A percentile compares a stretch with the other conserved stretches of the same genome.
Evolutionary conservation across 768 basidiomycete species (phyloP).

Genomic region (Leucosporidium yakuticum): DNA sequence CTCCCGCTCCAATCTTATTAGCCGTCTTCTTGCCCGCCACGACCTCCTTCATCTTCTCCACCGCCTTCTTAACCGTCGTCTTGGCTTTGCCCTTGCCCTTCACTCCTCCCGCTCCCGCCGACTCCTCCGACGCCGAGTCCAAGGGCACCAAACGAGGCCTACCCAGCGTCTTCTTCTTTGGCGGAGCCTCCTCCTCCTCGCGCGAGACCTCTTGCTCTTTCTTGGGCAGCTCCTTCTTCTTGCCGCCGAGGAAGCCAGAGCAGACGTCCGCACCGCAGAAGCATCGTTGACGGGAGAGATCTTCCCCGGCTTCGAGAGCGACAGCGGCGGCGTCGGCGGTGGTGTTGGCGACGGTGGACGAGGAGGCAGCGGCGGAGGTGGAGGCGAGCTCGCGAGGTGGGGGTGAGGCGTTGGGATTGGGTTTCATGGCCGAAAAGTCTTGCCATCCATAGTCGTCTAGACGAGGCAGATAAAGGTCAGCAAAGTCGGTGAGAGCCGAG

Average conservation of each 20-base stretch:
- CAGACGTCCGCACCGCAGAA: conserved; percentile 24
- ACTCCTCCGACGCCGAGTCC: neutral
- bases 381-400: neutral
- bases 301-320: conserved; percentile 3
- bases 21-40: neutral
- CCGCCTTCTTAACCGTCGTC: neutral
- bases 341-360: neutral
- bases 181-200: neutral
- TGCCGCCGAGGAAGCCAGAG: conserved; percentile 24
- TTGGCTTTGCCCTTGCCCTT: neutral
- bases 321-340: neutral
- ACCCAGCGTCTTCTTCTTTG: neutral
- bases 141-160: neutral
- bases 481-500: neutral
- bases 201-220: neutral
- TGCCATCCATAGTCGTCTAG: conserved; percentile 36
- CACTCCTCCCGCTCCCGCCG: neutral
- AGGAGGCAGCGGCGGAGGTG: neutral
- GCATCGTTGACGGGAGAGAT: conserved; percentile 25
- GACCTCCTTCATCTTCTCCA: neutral
- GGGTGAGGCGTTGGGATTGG: neutral
- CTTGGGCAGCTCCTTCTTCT: conserved; percentile 6
- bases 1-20: neutral
- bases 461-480: neutral
- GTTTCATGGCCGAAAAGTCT: conserved; percentile 20